A percentile compares a stretch with the other conserved stretches of the same genome.
These are phyloP conservation scores for Boletus patriciae DNA, from an alignment of 768 basidiomycete genomes.

Conservation along the genomic window DNA sequence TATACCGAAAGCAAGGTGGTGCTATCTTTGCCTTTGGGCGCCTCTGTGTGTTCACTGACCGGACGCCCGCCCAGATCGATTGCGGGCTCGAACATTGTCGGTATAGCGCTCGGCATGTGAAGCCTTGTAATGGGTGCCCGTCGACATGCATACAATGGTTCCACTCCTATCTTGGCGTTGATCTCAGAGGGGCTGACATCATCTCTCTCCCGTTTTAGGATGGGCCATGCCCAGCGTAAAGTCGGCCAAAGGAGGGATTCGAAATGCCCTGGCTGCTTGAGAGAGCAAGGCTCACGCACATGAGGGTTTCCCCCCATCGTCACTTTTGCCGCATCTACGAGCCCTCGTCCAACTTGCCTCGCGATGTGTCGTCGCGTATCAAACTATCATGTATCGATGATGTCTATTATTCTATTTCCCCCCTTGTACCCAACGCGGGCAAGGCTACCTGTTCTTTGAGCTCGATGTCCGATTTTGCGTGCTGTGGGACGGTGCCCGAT, in stretches of 20 bases:
- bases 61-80: constrained; percentile 37
- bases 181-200: constrained; percentile 14
- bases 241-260: constrained; percentile 19
- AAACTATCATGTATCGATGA: constrained; percentile 11
- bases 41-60: background rate
- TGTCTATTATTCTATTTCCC: constrained; percentile 22
- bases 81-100: constrained; percentile 42
- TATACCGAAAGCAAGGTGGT: constrained; percentile 31
- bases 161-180: background rate
- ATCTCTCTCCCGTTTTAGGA: constrained; percentile 7
- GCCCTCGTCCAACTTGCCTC: background rate
- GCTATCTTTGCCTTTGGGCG: background rate
- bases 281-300: constrained; percentile 10
- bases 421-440: background rate
- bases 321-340: background rate
- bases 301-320: background rate
- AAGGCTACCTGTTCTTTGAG: background rate
- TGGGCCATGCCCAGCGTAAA: constrained; percentile 23
- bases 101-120: constrained; percentile 41
- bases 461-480: background rate
- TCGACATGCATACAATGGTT: constrained; percentile 44
- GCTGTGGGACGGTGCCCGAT: background rate
- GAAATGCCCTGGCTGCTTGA: constrained; percentile 23
- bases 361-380: background rate
- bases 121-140: constrained; percentile 38